Base-by-base conservation (phyloP, 305 asterid genomes). In the Striga hermonthica region DNA sequence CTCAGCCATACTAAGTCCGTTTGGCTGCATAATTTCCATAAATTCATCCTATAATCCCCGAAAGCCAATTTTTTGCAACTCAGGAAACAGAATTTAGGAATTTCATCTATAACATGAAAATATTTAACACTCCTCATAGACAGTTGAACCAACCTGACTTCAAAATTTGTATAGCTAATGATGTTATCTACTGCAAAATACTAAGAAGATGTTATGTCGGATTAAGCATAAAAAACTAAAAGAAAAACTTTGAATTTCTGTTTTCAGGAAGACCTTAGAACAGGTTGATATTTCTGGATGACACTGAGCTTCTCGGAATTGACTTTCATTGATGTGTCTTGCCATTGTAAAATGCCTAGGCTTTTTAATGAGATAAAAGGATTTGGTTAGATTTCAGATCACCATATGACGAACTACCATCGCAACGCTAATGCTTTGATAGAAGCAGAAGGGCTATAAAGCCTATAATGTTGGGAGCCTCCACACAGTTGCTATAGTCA, bases 401-500 rank as follows among this genome's bases (percentile, higher is more conserved):
- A 43, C 50, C 50, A 44, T 5, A 10, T 44, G 50, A 44, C 13
- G 13, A 44, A 44, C n/a, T 1, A 44, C 50, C 13, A 44, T 44
- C 14, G 9, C 14, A 44, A 7, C 10, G 50, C 50, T 44, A 44
- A 44, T n/a, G 54, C 22, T n/a, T 48, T n/a, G 14, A 48, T 4
- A 12, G 54, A 48, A 48, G 22, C 54, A 12, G 11, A 48, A 48
- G 7, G 54, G 28, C 14, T 8, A 4, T 47, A 47, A 47, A 47
- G 13, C 11, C 16, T 9, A 9, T n/a, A 4, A 48, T 9, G 6
- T 12, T 8, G 31, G 31, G 31, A 22, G 31, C 31, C 31, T 22
- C 31, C 31, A 22, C 54, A 45, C 53, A 47, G 53, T 47, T n/a
- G 53, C 53, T 47, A 47, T 11, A 47, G 16, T 47, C 53, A 48